These are phyloP conservation scores for Tetracladium marchalianum DNA, from an alignment of 495 filamentous ascomycete species.

Conservation along the genomic window DNA sequence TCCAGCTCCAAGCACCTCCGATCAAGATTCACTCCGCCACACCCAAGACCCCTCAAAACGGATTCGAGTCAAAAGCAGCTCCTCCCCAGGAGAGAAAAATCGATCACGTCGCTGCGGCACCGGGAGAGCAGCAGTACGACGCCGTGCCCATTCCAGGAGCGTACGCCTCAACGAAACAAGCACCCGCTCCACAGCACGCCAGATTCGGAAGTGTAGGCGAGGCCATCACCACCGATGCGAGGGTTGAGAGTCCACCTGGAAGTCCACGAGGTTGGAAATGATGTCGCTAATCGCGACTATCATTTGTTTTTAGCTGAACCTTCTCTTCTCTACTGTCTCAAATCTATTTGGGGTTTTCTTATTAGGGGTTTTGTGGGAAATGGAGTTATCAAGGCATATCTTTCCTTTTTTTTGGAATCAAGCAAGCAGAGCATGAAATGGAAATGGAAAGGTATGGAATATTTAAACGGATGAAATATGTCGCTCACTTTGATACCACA, in stretches of 20 bases:
- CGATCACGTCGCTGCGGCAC: conserved; percentile 41
- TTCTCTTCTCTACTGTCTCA: too few relatives aligned
- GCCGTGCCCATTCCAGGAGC: conserved; percentile 58
- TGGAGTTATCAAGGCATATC: conserved; percentile 1
- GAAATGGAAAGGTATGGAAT: too few relatives aligned
- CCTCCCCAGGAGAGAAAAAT: conserved; percentile 20
- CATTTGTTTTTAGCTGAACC: too few relatives aligned
- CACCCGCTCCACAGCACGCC: conserved; percentile 14
- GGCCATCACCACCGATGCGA: conserved; percentile 26
- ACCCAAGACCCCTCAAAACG: conserved; percentile 15
- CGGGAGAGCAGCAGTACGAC: conserved; percentile 57
- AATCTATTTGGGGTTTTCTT: not conserved
- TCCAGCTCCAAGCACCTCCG: conserved; percentile 79
- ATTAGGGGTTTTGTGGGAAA: conserved; percentile 7
- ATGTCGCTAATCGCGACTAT: not conserved
- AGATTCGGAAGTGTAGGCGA: conserved; percentile 22
- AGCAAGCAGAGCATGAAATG: too few relatives aligned
- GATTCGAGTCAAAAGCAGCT: conserved; percentile 16
- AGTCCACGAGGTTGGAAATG: conserved; percentile 24
- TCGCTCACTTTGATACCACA: too few relatives aligned
- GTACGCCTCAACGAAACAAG: conserved; percentile 32
- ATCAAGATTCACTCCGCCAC: conserved; percentile 66
- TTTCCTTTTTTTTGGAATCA: too few relatives aligned
- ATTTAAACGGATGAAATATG: too few relatives aligned
- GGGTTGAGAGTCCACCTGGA: conserved; percentile 28